phyloP scores from a whole-genome alignment of 1,284 basidiomycete species.

The Leccinum glutinopallens region DNA sequence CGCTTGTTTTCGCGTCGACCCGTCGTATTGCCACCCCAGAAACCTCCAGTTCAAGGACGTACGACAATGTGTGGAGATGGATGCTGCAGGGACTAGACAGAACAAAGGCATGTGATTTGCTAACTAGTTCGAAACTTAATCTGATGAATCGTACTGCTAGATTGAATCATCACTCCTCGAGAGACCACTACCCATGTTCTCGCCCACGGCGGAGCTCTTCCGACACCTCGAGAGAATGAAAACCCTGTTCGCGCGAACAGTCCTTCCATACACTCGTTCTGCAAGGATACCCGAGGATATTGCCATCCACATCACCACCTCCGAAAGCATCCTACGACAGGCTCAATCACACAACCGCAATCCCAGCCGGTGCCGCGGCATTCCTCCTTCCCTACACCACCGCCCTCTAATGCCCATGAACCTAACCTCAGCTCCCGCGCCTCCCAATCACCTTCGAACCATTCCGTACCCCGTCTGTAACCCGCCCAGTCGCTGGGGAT shows the following conservation, averaged over 20 bases:
- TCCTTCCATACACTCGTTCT: too few relatives aligned
- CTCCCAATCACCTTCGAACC: slow-evolving; percentile 17
- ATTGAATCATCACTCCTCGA: slow-evolving; percentile 70
- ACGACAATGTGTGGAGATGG: slow-evolving; percentile 71
- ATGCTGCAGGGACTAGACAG: slow-evolving; percentile 59
- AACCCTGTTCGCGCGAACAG: background rate
- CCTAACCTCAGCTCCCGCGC: slow-evolving; percentile 21
- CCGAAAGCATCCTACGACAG: too few relatives aligned
- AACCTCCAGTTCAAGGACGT: slow-evolving; percentile 38
- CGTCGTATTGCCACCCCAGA: slow-evolving; percentile 1
- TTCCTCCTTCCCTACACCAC: slow-evolving; percentile 25
- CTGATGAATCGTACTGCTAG: slow-evolving; percentile 38
- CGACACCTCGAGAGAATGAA: slow-evolving; percentile 26
- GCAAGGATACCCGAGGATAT: too few relatives aligned
- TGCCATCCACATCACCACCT: too few relatives aligned
- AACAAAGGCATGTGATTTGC: slow-evolving; percentile 31
- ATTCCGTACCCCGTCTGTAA: slow-evolving; percentile 1
- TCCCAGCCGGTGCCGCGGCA: too few relatives aligned
- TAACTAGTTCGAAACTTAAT: background rate
- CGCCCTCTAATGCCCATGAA: slow-evolving; percentile 25
- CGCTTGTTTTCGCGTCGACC: slow-evolving; percentile 3
- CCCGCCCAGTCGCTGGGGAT: background rate
- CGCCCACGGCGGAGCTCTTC: slow-evolving; percentile 54
- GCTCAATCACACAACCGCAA: too few relatives aligned
- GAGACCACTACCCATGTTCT: slow-evolving; percentile 59